Evolutionary conservation across 768 basidiomycete genomes (phyloP), one percentile per base, ranked within the genome.

Genomic region (Crassisporium funariophilum): DNA sequence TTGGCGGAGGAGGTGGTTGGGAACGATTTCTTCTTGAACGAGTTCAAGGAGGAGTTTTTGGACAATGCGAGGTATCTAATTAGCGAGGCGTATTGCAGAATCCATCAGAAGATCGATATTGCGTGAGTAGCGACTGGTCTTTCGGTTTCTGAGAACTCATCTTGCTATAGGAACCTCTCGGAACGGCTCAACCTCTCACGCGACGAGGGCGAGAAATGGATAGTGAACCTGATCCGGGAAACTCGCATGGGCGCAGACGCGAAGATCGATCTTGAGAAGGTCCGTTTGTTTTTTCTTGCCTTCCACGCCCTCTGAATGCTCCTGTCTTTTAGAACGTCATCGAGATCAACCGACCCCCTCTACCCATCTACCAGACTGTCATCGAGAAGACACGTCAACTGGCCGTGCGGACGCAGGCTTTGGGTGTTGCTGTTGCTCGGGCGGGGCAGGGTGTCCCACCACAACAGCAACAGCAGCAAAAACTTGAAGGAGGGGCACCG

Each of bases 171-270:
- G 49, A 92, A 97, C 60, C 81, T 98, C 10, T 97, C 95, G 7
- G 87, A 91, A 59, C 84, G 95, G 7, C 78, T 98, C 11, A 98
- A 98, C 66, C 79, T 98, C 38, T 86, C 89, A n/a, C 82, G 77
- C 33, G 93, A 93, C 54, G 97, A 98, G 62, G 97, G 95, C 41
- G 97, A 99, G 65, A 95, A 95, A 60, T 99, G 95, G 95, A 95
- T 98, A 52, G 97, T 98, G 59, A 98, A 98, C 74, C 87, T 98
- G 51, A 97, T 98, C 59, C 84, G 97, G 24, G 97, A 98, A 69
- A 95, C 95, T 5, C 82, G 93, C 36, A 92, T 95, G 88, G 92
- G 92, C 11, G 87, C 91, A 1, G 95, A 98, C 57, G 95, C 95
- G 41, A 97, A 95, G 73, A 98, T 98, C 50, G 95, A 98, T 66